phyloP scores from a whole-genome alignment of 768 basidiomycete species.

The Kwoniella sp. region DNA sequence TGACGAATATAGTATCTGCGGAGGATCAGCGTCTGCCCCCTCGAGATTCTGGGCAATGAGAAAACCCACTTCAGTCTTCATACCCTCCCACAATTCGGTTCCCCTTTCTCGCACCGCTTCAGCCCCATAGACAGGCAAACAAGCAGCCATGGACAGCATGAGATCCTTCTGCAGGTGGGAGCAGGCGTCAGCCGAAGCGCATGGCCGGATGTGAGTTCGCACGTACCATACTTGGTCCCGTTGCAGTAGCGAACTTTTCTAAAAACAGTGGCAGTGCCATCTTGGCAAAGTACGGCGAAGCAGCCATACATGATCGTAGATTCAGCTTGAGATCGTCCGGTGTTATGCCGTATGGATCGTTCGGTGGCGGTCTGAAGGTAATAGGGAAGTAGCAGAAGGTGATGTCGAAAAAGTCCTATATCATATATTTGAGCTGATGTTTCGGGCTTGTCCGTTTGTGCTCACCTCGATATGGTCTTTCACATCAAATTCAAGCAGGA shows the following conservation, averaged over 20 bases:
- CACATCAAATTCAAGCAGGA: slow-evolving; percentile 83
- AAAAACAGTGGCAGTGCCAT: slow-evolving; percentile 81
- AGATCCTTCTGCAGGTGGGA: slow-evolving; percentile 67
- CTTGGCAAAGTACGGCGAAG: slow-evolving; percentile 75
- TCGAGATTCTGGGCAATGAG: too few relatives aligned
- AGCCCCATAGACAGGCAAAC: slow-evolving; percentile 80
- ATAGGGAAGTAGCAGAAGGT: slow-evolving; percentile 99
- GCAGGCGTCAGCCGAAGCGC: too few relatives aligned
- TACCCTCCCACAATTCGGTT: slow-evolving; percentile 77
- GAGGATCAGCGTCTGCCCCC: too few relatives aligned
- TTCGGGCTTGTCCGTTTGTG: slow-evolving; percentile 3
- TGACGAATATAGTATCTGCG: slow-evolving; percentile 85
- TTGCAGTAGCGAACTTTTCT: slow-evolving; percentile 82
- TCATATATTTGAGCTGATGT: neutral
- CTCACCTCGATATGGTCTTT: slow-evolving; percentile 69
- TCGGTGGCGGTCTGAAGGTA: slow-evolving; percentile 86
- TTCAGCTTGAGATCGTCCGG: slow-evolving; percentile 74
- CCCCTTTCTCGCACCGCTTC: slow-evolving; percentile 61
- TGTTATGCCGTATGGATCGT: slow-evolving; percentile 89
- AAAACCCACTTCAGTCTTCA: slow-evolving; percentile 76
- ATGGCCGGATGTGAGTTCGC: neutral
- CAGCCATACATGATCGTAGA: slow-evolving; percentile 63
- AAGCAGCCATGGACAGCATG: slow-evolving; percentile 67
- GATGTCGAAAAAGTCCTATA: slow-evolving; percentile 83
- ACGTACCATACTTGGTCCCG: slow-evolving; percentile 73